A percentile compares a stretch with the other conserved stretches of the same genome.
Evolutionary conservation across 148 eudicot species (phyloP).

Genomic region (Bassia scoparia): DNA sequence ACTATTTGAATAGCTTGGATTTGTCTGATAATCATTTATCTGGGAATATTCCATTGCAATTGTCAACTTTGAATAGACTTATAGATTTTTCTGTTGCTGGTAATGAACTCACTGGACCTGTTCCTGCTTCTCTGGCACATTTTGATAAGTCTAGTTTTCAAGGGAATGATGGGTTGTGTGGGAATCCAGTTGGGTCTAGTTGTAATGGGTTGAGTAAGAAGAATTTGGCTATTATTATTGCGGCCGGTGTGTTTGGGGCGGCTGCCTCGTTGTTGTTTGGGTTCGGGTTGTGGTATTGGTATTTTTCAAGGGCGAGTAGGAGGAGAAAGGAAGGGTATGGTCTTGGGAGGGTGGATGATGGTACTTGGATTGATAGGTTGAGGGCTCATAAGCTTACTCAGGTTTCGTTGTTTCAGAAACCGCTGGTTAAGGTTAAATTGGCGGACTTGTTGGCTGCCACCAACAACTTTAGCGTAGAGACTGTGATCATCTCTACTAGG

Average conservation of each 20-base stretch:
- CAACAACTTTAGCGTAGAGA: slow-evolving; percentile 46
- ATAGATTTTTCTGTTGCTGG: slow-evolving; percentile 49
- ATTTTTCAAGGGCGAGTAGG: slow-evolving; percentile 38
- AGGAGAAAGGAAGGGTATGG: slow-evolving; percentile 56
- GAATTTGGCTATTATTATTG: slow-evolving; percentile 64
- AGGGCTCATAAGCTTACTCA: slow-evolving; percentile 68
- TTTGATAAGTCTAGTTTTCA: slow-evolving; percentile 32
- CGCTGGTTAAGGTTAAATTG: slow-evolving; percentile 65
- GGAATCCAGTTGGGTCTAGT: slow-evolving; percentile 42
- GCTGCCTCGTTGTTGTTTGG: slow-evolving; percentile 58
- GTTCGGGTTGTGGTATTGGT: slow-evolving; percentile 83
- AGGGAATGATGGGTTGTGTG: slow-evolving; percentile 67
- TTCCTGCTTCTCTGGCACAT: slow-evolving; percentile 34
- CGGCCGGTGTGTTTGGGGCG: slow-evolving; percentile 76
- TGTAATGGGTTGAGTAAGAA: slow-evolving; percentile 62
- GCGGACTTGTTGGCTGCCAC: slow-evolving; percentile 66
- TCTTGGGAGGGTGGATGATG: slow-evolving; percentile 44
- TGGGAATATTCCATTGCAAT: slow-evolving; percentile 53
- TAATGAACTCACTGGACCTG: slow-evolving; percentile 48
- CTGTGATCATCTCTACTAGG: slow-evolving; percentile 50
- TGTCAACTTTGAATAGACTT: slow-evolving; percentile 54
- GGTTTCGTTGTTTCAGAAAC: slow-evolving; percentile 75
- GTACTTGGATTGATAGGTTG: slow-evolving; percentile 61
- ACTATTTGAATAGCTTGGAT: slow-evolving; percentile 50
- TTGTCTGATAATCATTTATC: slow-evolving; percentile 47